Evolutionary conservation across 805 yeast species (phyloP), one percentile per base, ranked within the genome.

Genomic region (Pichia californica): DNA sequence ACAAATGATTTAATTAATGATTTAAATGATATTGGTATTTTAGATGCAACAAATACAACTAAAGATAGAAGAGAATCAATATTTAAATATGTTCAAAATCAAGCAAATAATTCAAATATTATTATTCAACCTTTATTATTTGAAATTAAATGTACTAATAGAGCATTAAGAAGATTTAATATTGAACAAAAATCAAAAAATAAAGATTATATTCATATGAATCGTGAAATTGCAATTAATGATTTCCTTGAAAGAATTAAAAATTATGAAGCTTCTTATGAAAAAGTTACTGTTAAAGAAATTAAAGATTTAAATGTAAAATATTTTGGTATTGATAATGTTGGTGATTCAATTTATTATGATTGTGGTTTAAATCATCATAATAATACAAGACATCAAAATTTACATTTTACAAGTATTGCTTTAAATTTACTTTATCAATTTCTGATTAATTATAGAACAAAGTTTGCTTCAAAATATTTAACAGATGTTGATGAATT

Each of bases 21-120:
- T 1, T 71, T 77, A n/a, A 94, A 95, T 1, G 81, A 89, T 5
- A 93, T 91, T 4, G 99, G 97, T 2, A 82, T 91, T 11, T 80
- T 84, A 55, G 94, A 84, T 61, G 93, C 93, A n/a, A 62, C 66
- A 7, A 62, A 62, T 41, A 78, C 87, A 6, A 83, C 89, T 4
- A 73, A 67, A 44, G 62, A 60, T 26, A 71, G 94, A 53, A 67
- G 94, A 52, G 59, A 62, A 28, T 66, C 71, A 36, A 79, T 84
- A 3, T 62, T 80, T 36, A 67, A 72, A 27, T 66, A 70, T 35
- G 76, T 83, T 35, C 70, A 73, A 42, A 68, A 72, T 48, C 63
- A 82, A 31, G 77, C 77, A 40, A 70, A 78, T 54, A 70, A 71
- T 33, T 29, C 62, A 1, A 60, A 61, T 9, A 52, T 63, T n/a